Base-by-base conservation (phyloP, 148 eudicot species). In the Nepenthes mirabilis region DNA sequence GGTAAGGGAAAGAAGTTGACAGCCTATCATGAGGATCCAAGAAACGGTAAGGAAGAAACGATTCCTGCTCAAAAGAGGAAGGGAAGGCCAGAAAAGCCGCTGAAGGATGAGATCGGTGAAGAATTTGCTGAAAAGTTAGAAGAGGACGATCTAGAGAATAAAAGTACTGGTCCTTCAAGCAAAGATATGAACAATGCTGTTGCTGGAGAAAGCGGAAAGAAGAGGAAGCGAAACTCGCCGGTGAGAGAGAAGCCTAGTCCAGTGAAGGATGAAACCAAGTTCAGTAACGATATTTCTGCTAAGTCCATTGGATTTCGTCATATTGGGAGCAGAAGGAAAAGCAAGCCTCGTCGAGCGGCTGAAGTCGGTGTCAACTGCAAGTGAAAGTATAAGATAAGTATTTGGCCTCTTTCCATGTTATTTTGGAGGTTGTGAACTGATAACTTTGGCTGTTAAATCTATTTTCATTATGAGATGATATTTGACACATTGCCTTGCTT, bases 31-130 rank as follows among this genome's bases (percentile, higher is more conserved):
- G 63, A 57, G 14, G 69, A 66, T 32, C 40, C 48, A 36, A 56
- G 56, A 10, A 57, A 56, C 13, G 63, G 63, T 10, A 63, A 58
- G 62, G 69, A 66, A 49, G 69, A 66, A 33, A 66, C 35, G 56
- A 32, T 49, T 36, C 63, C 56, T 5, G 53, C n/a, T 14, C 56
- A 66, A 47, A 66, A 66, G 63, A 66, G 47, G 50, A 58, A 63
- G 34, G 69, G 69, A 51, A 66, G 69, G 49, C 69, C 69, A 1
- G 56, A 66, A 36, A 66, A 66, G 69, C 69, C 62, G 9, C 13
- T 48, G 63, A 66, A 66, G 50, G 62, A 66, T 32, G 62, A 66
- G 13, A 57, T 49, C 6, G 55, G 58, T 14, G 34, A 55, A 6
- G 68, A 65, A 55, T 47, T 36, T 5, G 14, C 9, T 4, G 58